Conservation (phyloP, 2,329 filamentous ascomycete species). For the Hawksworthiomyces lignivorus region DNA sequence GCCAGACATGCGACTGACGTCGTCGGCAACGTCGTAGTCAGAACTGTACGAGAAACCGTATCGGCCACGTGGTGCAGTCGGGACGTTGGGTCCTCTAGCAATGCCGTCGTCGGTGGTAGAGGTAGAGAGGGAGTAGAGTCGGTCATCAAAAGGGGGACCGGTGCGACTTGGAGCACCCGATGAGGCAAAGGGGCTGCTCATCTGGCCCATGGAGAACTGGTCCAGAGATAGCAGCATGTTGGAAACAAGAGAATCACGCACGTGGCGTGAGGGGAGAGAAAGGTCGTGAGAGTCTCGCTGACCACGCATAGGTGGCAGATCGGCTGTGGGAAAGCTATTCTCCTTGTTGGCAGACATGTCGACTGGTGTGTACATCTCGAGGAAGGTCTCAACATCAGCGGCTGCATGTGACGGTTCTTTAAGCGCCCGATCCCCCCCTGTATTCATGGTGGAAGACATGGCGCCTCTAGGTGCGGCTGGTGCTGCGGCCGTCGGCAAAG, state of each 20-base stretch:
- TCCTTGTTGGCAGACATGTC: conserved; percentile 27
- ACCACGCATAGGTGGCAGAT: conserved; percentile 21
- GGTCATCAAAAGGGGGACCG: conserved; percentile 26
- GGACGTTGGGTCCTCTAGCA: conserved; percentile 7
- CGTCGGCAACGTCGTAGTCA: conserved; percentile 50
- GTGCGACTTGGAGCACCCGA: conserved; percentile 17
- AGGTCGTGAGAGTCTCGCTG: conserved; percentile 73
- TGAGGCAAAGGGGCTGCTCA: conserved; percentile 21
- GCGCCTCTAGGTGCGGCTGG: conserved; percentile 6
- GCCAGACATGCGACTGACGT: conserved; percentile 45
- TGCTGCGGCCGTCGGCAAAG: background rate
- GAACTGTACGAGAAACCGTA: conserved; percentile 54
- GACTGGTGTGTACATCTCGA: conserved; percentile 33
- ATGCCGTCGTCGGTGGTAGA: conserved; percentile 18
- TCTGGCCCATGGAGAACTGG: conserved; percentile 58
- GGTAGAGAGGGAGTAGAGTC: conserved; percentile 21
- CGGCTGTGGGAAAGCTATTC: conserved; percentile 22
- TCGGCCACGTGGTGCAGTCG: conserved; percentile 13
- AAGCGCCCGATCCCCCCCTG: conserved; percentile 22
- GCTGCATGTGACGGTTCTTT: conserved; percentile 17
- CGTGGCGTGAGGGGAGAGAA: conserved; percentile 66
- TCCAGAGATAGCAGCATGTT: conserved; percentile 94
- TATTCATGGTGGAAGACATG: conserved; percentile 23
- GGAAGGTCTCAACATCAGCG: conserved; percentile 27
- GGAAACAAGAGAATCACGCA: conserved; percentile 85